A percentile compares a stretch with the other conserved stretches of the same genome.
Conservation (phyloP, 2,329 filamentous ascomycete genomes). For the Bipolaris oryzae region DNA sequence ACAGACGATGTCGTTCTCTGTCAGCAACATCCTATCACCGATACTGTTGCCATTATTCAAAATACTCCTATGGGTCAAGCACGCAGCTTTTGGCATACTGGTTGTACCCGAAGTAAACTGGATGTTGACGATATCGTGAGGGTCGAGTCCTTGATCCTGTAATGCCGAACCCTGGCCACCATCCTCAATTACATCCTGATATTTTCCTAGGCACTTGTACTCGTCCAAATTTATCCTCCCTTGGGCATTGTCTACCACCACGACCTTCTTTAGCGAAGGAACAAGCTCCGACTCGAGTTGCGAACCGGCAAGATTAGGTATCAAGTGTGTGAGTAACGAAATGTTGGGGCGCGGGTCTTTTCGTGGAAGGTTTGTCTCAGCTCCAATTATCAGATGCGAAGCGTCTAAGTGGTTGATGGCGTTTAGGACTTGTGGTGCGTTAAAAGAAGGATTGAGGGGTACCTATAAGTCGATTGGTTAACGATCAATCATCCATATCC, state of each 20-base stretch:
- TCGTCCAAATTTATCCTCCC: conserved; percentile 57
- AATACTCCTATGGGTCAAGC: conserved; percentile 82
- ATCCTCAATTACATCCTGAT: conserved; percentile 53
- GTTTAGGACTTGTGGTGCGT: conserved; percentile 74
- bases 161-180: conserved; percentile 51
- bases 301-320: conserved; percentile 54
- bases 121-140: conserved; percentile 84
- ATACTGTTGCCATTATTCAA: conserved; percentile 91
- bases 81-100: conserved; percentile 86
- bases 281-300: conserved; percentile 63
- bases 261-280: conserved; percentile 71
- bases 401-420: conserved; percentile 78
- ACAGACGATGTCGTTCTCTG: conserved; percentile 70
- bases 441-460: conserved; percentile 93
- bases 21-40: conserved; percentile 82
- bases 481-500: too few relatives aligned
- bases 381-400: conserved; percentile 79
- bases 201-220: conserved; percentile 50
- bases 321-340: conserved; percentile 61
- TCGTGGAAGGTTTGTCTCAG: conserved; percentile 80
- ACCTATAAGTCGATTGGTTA: conserved; percentile 55
- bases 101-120: conserved; percentile 98
- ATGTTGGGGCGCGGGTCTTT: conserved; percentile 67
- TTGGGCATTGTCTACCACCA: conserved; percentile 78
- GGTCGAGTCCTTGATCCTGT: conserved; percentile 56